Evolutionary conservation across 108 stramenopile species (phyloP).

Genomic region (Cyclotella baltica): DNA sequence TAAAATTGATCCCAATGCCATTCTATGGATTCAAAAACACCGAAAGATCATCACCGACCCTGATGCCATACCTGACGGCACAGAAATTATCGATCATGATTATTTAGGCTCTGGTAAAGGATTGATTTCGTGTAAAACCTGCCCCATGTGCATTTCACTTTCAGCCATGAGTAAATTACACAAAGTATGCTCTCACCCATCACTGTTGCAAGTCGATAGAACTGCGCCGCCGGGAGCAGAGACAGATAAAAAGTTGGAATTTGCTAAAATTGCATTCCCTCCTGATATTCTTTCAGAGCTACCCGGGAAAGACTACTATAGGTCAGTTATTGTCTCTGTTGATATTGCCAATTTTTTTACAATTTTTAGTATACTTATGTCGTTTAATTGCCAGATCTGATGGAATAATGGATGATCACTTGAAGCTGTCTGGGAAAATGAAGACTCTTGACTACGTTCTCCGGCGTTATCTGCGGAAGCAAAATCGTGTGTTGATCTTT

Average conservation of each 20-base stretch:
- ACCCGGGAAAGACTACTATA: slow-evolving; percentile 65
- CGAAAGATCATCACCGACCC: slow-evolving; percentile 28
- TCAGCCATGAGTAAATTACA: slow-evolving; percentile 66
- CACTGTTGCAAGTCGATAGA: slow-evolving; percentile 72
- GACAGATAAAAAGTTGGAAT: slow-evolving; percentile 67
- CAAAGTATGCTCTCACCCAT: slow-evolving; percentile 80
- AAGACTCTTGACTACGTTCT: slow-evolving; percentile 61
- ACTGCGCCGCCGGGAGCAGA: slow-evolving; percentile 48
- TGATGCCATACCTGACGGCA: slow-evolving; percentile 1
- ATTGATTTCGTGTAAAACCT: slow-evolving; percentile 41
- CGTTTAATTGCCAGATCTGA: too few relatives aligned
- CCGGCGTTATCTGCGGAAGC: slow-evolving; percentile 43
- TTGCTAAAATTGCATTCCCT: slow-evolving; percentile 79
- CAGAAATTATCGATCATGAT: slow-evolving; percentile 39
- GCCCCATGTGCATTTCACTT: slow-evolving; percentile 74
- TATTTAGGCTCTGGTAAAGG: slow-evolving; percentile 11
- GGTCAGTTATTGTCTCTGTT: too few relatives aligned
- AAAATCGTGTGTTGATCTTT: slow-evolving; percentile 82
- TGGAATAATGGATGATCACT: slow-evolving; percentile 81
- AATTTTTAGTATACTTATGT: too few relatives aligned
- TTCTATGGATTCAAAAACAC: slow-evolving; percentile 66
- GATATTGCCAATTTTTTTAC: too few relatives aligned
- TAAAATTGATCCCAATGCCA: slow-evolving; percentile 72
- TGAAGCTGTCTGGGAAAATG: slow-evolving; percentile 85
- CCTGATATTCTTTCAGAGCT: slow-evolving; percentile 61